These are phyloP conservation scores for Tuber magnatum DNA, from an alignment of 495 filamentous ascomycete species.

Conservation along the genomic window DNA sequence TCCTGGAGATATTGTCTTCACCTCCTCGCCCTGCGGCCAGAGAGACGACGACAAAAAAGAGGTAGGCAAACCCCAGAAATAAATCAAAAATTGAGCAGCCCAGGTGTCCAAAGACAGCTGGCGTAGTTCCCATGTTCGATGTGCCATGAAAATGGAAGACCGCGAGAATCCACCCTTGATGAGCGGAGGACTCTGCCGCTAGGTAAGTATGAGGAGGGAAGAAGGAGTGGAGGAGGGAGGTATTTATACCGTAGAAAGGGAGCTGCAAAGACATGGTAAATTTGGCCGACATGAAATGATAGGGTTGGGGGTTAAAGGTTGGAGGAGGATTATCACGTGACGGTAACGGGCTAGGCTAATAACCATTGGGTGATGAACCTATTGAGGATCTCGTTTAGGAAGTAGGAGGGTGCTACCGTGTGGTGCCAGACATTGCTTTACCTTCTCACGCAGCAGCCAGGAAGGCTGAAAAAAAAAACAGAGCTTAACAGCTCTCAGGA, in stretches of 20 bases:
- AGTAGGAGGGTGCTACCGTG: no score
- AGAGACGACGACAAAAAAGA: neutral
- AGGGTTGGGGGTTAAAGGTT: neutral
- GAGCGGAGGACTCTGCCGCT: neutral
- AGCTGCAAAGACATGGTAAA: neutral
- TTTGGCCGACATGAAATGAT: neutral
- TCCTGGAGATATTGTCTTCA: neutral
- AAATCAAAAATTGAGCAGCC: constrained; percentile 1
- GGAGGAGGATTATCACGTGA: no score
- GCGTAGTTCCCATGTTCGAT: neutral
- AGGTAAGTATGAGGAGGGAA: neutral
- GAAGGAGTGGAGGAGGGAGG: neutral
- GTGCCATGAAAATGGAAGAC: neutral
- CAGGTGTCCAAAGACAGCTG: neutral
- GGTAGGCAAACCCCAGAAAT: neutral
- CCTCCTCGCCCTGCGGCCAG: neutral
- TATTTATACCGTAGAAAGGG: neutral
- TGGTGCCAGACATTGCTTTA: no score
- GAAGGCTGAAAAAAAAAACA: no score
- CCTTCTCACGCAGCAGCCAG: no score
- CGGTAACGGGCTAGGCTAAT: neutral
- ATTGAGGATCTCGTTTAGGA: no score
- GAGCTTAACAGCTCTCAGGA: no score
- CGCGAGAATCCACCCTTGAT: neutral
- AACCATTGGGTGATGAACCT: no score